Evolutionary conservation across 805 yeast species (phyloP).

Genomic region (Sugiyamaella valdiviana): DNA sequence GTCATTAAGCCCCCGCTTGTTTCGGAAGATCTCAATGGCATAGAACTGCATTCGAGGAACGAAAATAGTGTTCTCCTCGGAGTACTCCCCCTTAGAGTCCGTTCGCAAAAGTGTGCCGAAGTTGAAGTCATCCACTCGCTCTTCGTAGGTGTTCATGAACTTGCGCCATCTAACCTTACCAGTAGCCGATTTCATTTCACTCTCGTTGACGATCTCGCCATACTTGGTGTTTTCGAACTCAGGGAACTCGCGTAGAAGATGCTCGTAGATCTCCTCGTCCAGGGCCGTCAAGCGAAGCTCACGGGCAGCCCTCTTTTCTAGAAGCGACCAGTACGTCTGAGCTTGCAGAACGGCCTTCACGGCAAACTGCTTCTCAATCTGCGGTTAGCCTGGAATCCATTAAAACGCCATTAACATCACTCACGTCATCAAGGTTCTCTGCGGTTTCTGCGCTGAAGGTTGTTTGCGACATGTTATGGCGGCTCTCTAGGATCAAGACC

Average conservation of each 20-base stretch:
- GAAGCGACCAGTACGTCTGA: slow-evolving; percentile 28
- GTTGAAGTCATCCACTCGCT: slow-evolving; percentile 78
- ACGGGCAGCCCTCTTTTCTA: not conserved
- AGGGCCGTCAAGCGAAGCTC: slow-evolving; percentile 6
- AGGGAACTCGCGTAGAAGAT: slow-evolving; percentile 66
- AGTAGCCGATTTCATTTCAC: slow-evolving; percentile 66
- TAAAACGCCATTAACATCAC: slow-evolving; percentile 1
- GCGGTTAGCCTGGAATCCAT: slow-evolving; percentile 17
- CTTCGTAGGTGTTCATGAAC: slow-evolving; percentile 76
- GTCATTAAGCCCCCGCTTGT: slow-evolving; percentile 83
- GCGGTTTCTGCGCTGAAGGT: slow-evolving; percentile 81
- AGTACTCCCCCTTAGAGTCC: slow-evolving; percentile 66
- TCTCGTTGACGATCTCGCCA: slow-evolving; percentile 60
- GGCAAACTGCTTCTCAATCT: slow-evolving; percentile 93
- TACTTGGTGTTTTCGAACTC: slow-evolving; percentile 58
- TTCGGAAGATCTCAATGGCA: slow-evolving; percentile 91
- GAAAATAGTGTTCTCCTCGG: slow-evolving; percentile 77
- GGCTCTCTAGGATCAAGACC: too few species aligned
- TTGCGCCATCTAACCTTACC: slow-evolving; percentile 91
- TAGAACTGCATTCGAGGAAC: slow-evolving; percentile 91
- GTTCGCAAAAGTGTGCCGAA: slow-evolving; percentile 89
- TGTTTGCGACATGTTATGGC: slow-evolving; percentile 15
- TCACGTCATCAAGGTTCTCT: slow-evolving; percentile 77
- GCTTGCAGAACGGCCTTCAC: slow-evolving; percentile 96
- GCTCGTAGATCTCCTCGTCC: slow-evolving; percentile 37